A percentile compares a stretch with the other conserved stretches of the same genome.
Evolutionary conservation across 2,329 filamentous ascomycete genomes (phyloP).

Genomic region (Thielaviopsis euricoi): DNA sequence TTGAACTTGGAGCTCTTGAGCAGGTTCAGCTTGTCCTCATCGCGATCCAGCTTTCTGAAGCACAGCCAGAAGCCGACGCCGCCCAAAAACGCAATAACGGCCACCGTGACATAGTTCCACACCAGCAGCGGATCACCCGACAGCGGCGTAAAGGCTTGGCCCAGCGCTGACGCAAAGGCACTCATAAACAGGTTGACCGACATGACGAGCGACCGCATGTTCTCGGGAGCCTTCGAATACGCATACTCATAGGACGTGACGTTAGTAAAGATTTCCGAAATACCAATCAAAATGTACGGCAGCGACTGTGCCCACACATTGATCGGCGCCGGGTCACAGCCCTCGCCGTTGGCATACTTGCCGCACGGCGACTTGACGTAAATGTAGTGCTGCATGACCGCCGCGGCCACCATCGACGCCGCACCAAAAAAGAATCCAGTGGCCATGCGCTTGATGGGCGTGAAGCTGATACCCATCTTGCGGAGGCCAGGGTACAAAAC

Average conservation of each 20-base stretch:
- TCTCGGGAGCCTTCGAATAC: slow-evolving; percentile 60
- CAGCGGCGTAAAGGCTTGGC: slow-evolving; percentile 49
- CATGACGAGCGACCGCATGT: slow-evolving; percentile 66
- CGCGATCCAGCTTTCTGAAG: slow-evolving; percentile 45
- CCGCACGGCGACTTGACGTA: slow-evolving; percentile 49
- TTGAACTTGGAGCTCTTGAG: slow-evolving; percentile 28
- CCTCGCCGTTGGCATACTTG: slow-evolving; percentile 30
- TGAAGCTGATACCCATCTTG: slow-evolving; percentile 47
- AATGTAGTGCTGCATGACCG: slow-evolving; percentile 43
- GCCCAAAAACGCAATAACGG: slow-evolving; percentile 44
- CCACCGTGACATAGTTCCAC: slow-evolving; percentile 55
- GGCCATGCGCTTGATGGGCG: slow-evolving; percentile 60
- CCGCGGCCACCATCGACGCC: slow-evolving; percentile 41
- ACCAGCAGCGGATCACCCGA: slow-evolving; percentile 48
- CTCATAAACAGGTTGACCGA: slow-evolving; percentile 55
- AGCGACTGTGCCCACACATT: slow-evolving; percentile 45
- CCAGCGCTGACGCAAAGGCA: slow-evolving; percentile 51
- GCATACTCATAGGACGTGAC: slow-evolving; percentile 56
- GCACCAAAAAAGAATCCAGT: slow-evolving; percentile 50
- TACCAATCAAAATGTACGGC: slow-evolving; percentile 33
- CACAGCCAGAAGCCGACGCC: slow-evolving; percentile 51
- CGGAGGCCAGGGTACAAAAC: slow-evolving; percentile 54
- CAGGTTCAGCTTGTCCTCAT: slow-evolving; percentile 56
- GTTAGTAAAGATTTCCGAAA: slow-evolving; percentile 37
- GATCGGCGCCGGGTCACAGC: slow-evolving; percentile 41